Evolutionary conservation across 2,329 filamentous ascomycete genomes (phyloP), one percentile per base, ranked within the genome.

Genomic region (Fusarium piperis): DNA sequence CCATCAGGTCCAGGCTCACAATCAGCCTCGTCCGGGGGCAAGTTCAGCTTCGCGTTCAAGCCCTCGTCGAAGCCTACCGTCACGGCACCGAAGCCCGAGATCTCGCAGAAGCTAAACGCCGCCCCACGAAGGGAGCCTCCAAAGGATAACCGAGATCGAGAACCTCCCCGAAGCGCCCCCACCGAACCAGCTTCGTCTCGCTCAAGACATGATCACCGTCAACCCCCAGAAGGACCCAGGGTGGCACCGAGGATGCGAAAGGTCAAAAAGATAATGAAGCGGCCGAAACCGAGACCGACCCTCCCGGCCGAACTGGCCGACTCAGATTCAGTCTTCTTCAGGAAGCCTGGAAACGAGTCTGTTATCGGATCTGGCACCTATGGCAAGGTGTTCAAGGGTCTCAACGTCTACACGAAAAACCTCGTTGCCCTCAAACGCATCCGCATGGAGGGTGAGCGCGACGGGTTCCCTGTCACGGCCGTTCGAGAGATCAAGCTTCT

Each of bases 341-440:
- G 95, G 71, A 98, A 98, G 79, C 95, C 95, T 2, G 95, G 95
- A n/a, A 97, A 98, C 75, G 95, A 97, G 79, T 98, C 95, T 1
- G 95, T 98, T 0, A 92, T 98, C 20, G 95, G 95, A 16, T 97
- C 95, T 46, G 95, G 95, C 12, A 98, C 95, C 1, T 98, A 98
- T 76, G 96, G 94, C 59, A 97, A 97, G 80, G 94, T 97, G 6
- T 97, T 97, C 85, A 97, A 97, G 80, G 94, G 91, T n/a, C 85
- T 94, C 10, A 94, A 97, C 77, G 93, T 96, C n/a, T 97, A 97
- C 79, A 97, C 93, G 2, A 93, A 93, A 74, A 89, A 90, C 41
- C 87, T 93, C 65, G 94, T 97, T 26, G 94, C 94, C 2, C 85
- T 97, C 65, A 97, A 97, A 83, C 92, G 93, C 76, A 97, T 97